phyloP scores from a whole-genome alignment of 2,329 filamentous ascomycete genomes.

The Colletotrichum tamarilloi region DNA sequence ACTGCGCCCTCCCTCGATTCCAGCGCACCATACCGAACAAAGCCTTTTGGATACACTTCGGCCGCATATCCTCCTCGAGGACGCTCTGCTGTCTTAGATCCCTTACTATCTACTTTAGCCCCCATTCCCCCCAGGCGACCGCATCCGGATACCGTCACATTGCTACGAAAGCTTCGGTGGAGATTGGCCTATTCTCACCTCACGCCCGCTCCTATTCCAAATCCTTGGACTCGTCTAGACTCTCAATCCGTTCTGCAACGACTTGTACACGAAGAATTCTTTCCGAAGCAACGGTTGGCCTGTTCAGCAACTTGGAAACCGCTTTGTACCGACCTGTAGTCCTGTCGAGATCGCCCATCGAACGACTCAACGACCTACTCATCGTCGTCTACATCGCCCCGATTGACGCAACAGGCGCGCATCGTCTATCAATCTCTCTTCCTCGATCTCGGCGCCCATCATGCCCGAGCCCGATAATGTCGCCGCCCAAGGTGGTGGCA shows the following conservation, averaged over 20 bases:
- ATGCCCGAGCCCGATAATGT: slow-evolving; percentile 52
- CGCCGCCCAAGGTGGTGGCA: slow-evolving; percentile 61
- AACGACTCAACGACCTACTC: neutral
- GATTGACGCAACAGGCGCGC: neutral
- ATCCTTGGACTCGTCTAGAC: slow-evolving; percentile 20
- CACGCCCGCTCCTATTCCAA: slow-evolving; percentile 13
- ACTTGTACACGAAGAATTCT: slow-evolving; percentile 10
- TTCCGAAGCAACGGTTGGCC: neutral
- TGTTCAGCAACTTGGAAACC: slow-evolving; percentile 7
- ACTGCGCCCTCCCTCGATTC: slow-evolving; percentile 9
- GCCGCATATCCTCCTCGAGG: slow-evolving; percentile 10
- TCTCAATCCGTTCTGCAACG: slow-evolving; percentile 4
- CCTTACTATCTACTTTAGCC: slow-evolving; percentile 14
- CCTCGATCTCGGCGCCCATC: slow-evolving; percentile 36
- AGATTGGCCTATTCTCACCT: slow-evolving; percentile 18
- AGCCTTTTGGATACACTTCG: slow-evolving; percentile 15
- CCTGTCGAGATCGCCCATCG: neutral
- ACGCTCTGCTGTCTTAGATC: slow-evolving; percentile 30
- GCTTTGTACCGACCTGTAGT: neutral
- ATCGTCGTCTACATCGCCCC: neutral
- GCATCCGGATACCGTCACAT: slow-evolving; percentile 34
- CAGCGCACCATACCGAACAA: slow-evolving; percentile 14
- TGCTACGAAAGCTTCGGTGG: slow-evolving; percentile 31
- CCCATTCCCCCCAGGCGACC: slow-evolving; percentile 30
- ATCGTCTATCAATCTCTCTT: neutral